Percentiles rank a stretch among this genome's conserved stretches.
Conservation (phyloP, 83 land plant genomes). For the Diphasiastrum complanatum region DNA sequence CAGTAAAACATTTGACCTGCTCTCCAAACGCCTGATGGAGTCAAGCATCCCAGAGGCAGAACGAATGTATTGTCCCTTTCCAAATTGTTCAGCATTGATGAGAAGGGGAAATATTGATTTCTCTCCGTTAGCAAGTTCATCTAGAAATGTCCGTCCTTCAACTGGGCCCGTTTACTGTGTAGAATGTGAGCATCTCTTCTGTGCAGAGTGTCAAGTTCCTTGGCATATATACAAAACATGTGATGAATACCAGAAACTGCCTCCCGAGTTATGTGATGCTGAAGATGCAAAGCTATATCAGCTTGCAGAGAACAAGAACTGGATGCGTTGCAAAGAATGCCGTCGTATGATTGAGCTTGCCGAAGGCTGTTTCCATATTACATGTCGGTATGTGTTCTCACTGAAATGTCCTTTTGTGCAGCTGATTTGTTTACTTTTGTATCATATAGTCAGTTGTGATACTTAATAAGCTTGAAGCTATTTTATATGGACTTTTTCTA, state of each 20-base stretch:
- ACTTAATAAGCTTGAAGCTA: no score
- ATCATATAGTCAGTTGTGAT: no score
- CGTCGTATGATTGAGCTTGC: conserved; percentile 88
- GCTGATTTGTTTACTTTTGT: no score
- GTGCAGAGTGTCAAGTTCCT: conserved; percentile 79
- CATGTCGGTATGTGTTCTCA: conserved; percentile 98
- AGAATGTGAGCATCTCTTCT: conserved; percentile 58
- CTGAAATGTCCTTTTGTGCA: no score
- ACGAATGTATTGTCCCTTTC: conserved; percentile 75
- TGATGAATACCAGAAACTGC: conserved; percentile 37
- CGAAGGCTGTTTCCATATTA: conserved; percentile 94
- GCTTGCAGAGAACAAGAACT: conserved; percentile 49
- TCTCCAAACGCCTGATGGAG: conserved; percentile 55
- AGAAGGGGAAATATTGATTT: conserved; percentile 33
- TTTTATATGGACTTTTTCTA: no score
- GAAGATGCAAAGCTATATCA: conserved; percentile 61
- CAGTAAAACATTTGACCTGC: conserved; percentile 28
- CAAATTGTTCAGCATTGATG: conserved; percentile 82
- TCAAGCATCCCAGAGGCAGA: conserved; percentile 68
- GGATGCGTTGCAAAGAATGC: conserved; percentile 88
- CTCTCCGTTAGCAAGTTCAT: conserved; percentile 16
- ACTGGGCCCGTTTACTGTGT: conserved; percentile 43
- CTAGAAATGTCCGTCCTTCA: conserved; percentile 2
- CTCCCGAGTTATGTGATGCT: conserved; percentile 25
- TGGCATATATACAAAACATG: conserved; percentile 75